Conservation (phyloP, 805 yeast genomes). For the Yarrowia sp. region DNA sequence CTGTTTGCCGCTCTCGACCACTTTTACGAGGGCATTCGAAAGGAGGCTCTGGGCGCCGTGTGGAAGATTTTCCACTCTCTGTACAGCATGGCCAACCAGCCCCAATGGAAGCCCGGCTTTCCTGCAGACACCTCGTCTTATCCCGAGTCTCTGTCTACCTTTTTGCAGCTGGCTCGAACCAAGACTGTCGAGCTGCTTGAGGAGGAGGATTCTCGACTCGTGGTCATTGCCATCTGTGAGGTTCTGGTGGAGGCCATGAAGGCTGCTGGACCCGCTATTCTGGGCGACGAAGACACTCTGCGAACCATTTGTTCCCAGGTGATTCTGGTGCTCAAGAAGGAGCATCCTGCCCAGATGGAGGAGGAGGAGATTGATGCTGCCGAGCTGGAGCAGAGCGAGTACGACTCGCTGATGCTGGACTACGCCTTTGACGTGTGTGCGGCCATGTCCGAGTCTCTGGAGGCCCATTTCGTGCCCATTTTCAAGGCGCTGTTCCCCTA, state of each 20-base stretch:
- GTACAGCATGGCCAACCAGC: conserved; percentile 36
- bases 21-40: conserved; percentile 83
- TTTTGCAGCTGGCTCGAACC: conserved; percentile 64
- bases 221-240: conserved; percentile 77
- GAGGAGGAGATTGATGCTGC: conserved; percentile 54
- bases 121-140: conserved; percentile 31
- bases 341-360: conserved; percentile 78
- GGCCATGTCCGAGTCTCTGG: conserved; percentile 70
- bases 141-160: conserved; percentile 50
- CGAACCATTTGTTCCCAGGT: conserved; percentile 69
- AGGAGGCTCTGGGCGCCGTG: conserved; percentile 73
- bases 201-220: conserved; percentile 79
- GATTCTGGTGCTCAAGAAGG: conserved; percentile 69
- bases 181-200: conserved; percentile 59
- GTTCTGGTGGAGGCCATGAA: conserved; percentile 63
- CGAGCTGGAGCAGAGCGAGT: conserved; percentile 46
- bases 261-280: conserved; percentile 65
- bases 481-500: conserved; percentile 69
- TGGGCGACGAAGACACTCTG: conserved; percentile 54
- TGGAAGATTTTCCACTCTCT: conserved; percentile 81
- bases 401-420: conserved; percentile 71
- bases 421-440: conserved; percentile 83
- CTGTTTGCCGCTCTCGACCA: conserved; percentile 72
- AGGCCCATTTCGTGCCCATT: conserved; percentile 68
- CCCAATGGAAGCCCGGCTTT: conserved; percentile 39